A percentile compares a stretch with the other conserved stretches of the same genome.
Evolutionary conservation across 2,329 filamentous ascomycete species (phyloP).

Genomic region (Penicillium sp.): DNA sequence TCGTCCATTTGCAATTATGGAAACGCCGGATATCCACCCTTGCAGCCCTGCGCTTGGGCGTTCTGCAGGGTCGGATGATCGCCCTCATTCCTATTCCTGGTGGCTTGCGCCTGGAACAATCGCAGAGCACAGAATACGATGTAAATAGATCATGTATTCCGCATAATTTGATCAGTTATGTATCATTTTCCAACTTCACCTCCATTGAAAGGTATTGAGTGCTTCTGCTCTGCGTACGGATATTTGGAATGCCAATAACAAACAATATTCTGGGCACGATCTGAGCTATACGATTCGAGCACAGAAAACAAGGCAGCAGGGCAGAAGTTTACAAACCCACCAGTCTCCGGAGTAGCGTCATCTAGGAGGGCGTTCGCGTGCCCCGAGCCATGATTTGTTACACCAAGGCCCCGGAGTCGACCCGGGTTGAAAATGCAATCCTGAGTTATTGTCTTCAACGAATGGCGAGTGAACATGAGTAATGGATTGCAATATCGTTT

Average conservation of each 20-base stretch:
- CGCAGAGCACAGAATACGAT: too few species aligned
- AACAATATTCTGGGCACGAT: too few species aligned
- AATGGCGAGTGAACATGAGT: too few species aligned
- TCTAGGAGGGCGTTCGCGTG: background rate
- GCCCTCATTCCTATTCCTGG: background rate
- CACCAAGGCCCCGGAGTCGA: background rate
- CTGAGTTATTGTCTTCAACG: background rate
- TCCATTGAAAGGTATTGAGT: too few species aligned
- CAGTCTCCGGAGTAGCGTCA: background rate
- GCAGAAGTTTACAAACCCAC: background rate
- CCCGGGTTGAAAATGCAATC: background rate
- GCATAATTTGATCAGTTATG: background rate
- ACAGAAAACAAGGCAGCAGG: background rate
- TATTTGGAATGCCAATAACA: too few species aligned
- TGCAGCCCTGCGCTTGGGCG: slow-evolving; percentile 1
- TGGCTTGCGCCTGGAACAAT: background rate
- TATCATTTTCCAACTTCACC: background rate
- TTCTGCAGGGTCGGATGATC: slow-evolving; percentile 6
- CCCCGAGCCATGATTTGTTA: background rate
- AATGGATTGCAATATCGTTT: too few species aligned
- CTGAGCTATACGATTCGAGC: too few species aligned
- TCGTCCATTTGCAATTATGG: background rate
- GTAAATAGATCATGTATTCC: too few species aligned
- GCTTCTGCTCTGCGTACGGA: too few species aligned
- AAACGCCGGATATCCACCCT: background rate